Conservation (phyloP, 2,329 filamentous ascomycete species). For the Epichloe sibirici region DNA sequence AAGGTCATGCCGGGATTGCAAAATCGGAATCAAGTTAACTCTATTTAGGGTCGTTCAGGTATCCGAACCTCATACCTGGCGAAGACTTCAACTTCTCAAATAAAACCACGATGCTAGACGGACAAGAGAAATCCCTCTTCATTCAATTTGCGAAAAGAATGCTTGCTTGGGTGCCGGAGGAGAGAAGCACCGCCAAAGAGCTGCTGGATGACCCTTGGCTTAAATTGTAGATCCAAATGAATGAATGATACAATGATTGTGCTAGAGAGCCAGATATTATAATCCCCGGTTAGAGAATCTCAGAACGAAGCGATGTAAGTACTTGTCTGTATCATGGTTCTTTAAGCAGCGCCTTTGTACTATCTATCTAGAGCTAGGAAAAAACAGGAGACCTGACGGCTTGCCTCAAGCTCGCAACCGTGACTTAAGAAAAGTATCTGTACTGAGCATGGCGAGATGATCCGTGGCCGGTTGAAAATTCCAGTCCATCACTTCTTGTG, state of each 20-base stretch:
- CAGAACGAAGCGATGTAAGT: not conserved
- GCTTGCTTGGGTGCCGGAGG: constrained; percentile 18
- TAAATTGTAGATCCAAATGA: constrained; percentile 4
- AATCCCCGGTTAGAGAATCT: not conserved
- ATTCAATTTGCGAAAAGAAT: constrained; percentile 18
- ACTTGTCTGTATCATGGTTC: not conserved
- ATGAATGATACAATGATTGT: not conserved
- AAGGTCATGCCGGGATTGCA: not conserved
- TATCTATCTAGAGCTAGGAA: not conserved
- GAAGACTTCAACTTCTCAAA: constrained; percentile 11
- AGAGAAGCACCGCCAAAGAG: constrained; percentile 17
- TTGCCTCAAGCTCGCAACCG: not conserved
- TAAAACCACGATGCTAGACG: constrained; percentile 11
- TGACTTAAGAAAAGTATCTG: no score
- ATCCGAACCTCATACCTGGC: constrained; percentile 11
- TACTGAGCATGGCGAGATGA: no score
- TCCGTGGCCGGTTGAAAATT: no score
- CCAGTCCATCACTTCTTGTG: no score
- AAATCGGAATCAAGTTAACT: constrained; percentile 2
- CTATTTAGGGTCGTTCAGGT: constrained; percentile 10
- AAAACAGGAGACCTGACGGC: not conserved
- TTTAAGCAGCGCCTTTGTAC: not conserved
- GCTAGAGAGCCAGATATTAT: not conserved
- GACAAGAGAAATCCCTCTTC: constrained; percentile 14
- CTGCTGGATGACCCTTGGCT: constrained; percentile 20